phyloP scores from a whole-genome alignment of 2,329 filamentous ascomycete genomes.

The Ascochyta fabae region DNA sequence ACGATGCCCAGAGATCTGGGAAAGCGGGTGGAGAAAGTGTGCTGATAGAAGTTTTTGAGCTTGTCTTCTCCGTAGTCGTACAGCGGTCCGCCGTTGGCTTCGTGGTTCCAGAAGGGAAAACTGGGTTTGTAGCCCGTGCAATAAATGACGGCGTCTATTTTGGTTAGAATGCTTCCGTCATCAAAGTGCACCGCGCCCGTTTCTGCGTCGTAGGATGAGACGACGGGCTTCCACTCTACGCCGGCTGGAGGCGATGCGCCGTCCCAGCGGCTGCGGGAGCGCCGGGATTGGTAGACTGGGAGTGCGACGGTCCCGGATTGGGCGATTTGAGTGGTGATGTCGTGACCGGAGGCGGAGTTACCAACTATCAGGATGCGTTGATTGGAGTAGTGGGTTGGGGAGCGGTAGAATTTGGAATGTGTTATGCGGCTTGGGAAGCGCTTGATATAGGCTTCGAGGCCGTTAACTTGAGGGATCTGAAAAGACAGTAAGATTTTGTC shows the following conservation, averaged over 20 bases:
- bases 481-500: too few relatives aligned
- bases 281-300: conserved; percentile 61
- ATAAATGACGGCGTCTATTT: conserved; percentile 41
- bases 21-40: conserved; percentile 48
- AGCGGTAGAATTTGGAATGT: conserved; percentile 54
- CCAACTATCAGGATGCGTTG: conserved; percentile 37
- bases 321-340: conserved; percentile 35
- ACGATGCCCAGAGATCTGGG: conserved; percentile 57
- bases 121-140: conserved; percentile 49
- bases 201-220: conserved; percentile 50
- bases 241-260: conserved; percentile 55
- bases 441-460: conserved; percentile 62
- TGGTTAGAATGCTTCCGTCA: conserved; percentile 28
- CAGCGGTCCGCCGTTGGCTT: conserved; percentile 53
- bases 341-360: conserved; percentile 43
- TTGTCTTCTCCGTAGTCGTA: conserved; percentile 59
- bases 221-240: conserved; percentile 62
- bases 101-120: conserved; percentile 59
- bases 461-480: conserved; percentile 57
- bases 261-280: conserved; percentile 60
- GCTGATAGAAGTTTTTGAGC: conserved; percentile 53
- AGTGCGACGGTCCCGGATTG: conserved; percentile 35
- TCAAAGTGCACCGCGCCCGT: conserved; percentile 34
- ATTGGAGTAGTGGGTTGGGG: conserved; percentile 14
- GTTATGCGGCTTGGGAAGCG: conserved; percentile 54